These are phyloP conservation scores for Apophysomyces elegans DNA, from an alignment of 371 early-diverging fungal genomes.

Conservation along the genomic window DNA sequence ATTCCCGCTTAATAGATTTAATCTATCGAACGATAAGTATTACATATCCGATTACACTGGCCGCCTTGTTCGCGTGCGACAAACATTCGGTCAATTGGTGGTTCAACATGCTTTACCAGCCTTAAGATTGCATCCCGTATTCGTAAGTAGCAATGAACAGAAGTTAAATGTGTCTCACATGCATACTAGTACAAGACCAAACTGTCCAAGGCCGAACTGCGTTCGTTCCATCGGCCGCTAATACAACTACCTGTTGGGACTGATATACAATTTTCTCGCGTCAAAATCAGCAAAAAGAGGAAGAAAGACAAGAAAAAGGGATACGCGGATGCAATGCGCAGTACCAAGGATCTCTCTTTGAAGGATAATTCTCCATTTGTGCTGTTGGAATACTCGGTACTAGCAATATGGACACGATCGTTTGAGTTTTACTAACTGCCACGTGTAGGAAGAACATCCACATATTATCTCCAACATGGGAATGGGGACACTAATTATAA, in stretches of 20 bases:
- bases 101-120: slow-evolving; percentile 97
- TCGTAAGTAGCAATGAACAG: slow-evolving; percentile 47
- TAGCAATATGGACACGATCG: background rate
- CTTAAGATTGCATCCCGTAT: slow-evolving; percentile 82
- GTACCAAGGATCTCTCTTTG: slow-evolving; percentile 88
- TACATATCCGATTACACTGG: slow-evolving; percentile 84
- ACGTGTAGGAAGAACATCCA: slow-evolving; percentile 94
- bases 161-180: background rate
- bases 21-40: slow-evolving; percentile 94
- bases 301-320: slow-evolving; percentile 78
- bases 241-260: slow-evolving; percentile 65
- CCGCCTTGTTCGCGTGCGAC: slow-evolving; percentile 80
- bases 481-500: slow-evolving; percentile 97
- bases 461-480: slow-evolving; percentile 94
- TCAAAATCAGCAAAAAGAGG: slow-evolving; percentile 74
- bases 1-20: slow-evolving; percentile 81
- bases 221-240: slow-evolving; percentile 94
- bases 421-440: background rate
- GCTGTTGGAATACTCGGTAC: slow-evolving; percentile 93
- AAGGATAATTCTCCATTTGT: slow-evolving; percentile 88
- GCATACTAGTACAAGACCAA: slow-evolving; percentile 83
- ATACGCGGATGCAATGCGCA: slow-evolving; percentile 78
- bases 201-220: slow-evolving; percentile 85
- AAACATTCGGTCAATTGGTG: slow-evolving; percentile 89
- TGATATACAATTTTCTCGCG: slow-evolving; percentile 70